Conservation (phyloP, 2,329 filamentous ascomycete species). For the Ascomycota sp. region DNA sequence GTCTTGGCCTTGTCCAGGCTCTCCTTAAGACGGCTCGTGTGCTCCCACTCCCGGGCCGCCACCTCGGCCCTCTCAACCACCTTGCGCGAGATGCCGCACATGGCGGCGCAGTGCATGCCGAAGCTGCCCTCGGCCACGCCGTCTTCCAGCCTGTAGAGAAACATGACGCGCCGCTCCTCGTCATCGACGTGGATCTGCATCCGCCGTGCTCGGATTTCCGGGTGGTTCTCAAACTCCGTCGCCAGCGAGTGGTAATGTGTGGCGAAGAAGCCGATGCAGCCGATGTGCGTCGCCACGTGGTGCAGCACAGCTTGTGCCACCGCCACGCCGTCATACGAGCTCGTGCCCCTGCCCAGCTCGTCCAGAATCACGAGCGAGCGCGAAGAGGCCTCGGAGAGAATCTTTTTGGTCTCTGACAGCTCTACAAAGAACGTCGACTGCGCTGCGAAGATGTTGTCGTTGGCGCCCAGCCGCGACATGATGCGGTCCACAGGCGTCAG, state of each 20-base stretch:
- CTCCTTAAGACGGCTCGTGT: constrained; percentile 77
- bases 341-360: constrained; percentile 85
- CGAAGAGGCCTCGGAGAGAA: constrained; percentile 79
- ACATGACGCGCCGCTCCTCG: constrained; percentile 67
- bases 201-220: constrained; percentile 65
- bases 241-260: constrained; percentile 94
- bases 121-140: constrained; percentile 93
- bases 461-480: constrained; percentile 93
- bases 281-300: constrained; percentile 81
- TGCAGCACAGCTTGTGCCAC: constrained; percentile 96
- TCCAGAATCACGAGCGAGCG: constrained; percentile 92
- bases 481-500: constrained; percentile 89
- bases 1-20: constrained; percentile 64
- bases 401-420: constrained; percentile 94
- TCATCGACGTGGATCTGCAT: constrained; percentile 96
- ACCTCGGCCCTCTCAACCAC: constrained; percentile 76
- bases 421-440: constrained; percentile 98
- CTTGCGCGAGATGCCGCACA: constrained; percentile 78
- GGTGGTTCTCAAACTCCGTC: constrained; percentile 73
- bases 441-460: constrained; percentile 96
- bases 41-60: constrained; percentile 84
- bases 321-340: constrained; percentile 87
- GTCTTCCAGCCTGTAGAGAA: constrained; percentile 82
- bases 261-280: constrained; percentile 88
- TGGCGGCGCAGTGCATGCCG: constrained; percentile 95